Evolutionary conservation across 257 asterid species (phyloP), one percentile per base, ranked within the genome.

Genomic region (Forsythia viridissima): DNA sequence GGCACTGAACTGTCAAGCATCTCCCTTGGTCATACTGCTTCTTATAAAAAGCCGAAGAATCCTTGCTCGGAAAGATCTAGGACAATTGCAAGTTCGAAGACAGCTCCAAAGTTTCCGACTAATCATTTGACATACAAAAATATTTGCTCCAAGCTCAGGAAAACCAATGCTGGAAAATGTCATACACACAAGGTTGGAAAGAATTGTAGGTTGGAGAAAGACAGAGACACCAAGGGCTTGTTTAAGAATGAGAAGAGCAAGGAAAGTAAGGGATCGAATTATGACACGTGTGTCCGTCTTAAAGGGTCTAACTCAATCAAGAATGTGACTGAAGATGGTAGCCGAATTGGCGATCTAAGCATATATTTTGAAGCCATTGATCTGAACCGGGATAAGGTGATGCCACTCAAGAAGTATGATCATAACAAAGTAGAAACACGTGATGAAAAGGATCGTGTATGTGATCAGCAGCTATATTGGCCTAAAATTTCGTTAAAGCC

Each of bases 291-390:
- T 11, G 16, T 44, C 52, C 52, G 5, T 3, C 12, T 44, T 44
- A 44, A 43, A 44, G 52, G 16, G 16, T 44, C 52, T 44, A 16
- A 44, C 16, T 44, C 70, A 10, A 34, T 21, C 68, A 51, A 61
- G 65, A 76, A 46, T 65, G 16, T 7, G 65, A 16, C 13, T 38
- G 76, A 66, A 36, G 8, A 36, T 36, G 24, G 3, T 37, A 37
- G 24, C 13, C 46, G 8, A 76, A 78, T 87, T 3, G 76, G 81
- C 10, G 83, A 84, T 43, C 76, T 90, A 38, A 86, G 91, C 84
- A 86, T 52, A 77, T 65, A 80, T 71, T 85, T 92, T 3, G 90
- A 87, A 77, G 82, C 82, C 71, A 83, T 89, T 36, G 89, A 80
- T 72, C 85, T 92, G 80, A 78, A 81, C 67, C 82, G 43, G 76